These are phyloP conservation scores for Talaromyces ruber DNA, from an alignment of 495 filamentous ascomycete genomes.

Conservation along the genomic window DNA sequence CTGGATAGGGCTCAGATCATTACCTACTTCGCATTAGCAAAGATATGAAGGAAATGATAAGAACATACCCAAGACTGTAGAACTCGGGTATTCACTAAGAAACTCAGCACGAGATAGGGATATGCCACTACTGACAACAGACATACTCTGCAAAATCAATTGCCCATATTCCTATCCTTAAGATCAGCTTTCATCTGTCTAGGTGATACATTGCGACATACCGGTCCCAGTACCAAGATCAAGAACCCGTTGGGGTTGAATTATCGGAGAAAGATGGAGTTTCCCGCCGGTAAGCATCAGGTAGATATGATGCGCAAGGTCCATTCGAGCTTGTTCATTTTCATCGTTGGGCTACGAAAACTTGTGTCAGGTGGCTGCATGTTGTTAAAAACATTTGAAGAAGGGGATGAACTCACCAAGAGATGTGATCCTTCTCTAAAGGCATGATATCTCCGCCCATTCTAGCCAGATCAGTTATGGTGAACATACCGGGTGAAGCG, in stretches of 20 bases:
- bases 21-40: constrained; percentile 13
- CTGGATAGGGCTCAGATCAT: constrained; percentile 38
- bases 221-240: constrained; percentile 61
- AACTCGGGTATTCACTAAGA: constrained; percentile 33
- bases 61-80: constrained; percentile 53
- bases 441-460: constrained; percentile 60
- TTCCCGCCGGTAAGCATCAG: constrained; percentile 45
- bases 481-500: neutral
- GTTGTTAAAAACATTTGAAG: neutral
- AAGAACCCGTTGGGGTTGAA: constrained; percentile 49
- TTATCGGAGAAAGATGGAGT: constrained; percentile 52
- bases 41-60: neutral
- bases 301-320: constrained; percentile 42
- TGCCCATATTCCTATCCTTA: constrained; percentile 54
- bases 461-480: constrained; percentile 28
- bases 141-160: constrained; percentile 41
- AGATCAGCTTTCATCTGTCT: neutral
- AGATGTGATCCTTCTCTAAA: constrained; percentile 57
- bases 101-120: neutral
- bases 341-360: constrained; percentile 24
- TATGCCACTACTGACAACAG: neutral
- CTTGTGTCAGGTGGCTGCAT: neutral
- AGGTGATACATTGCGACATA: neutral
- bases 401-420: constrained; percentile 30
- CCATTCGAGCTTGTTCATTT: constrained; percentile 31